Percentiles rank a stretch among this genome's conserved stretches.
These are phyloP conservation scores for Tylopilus vinaceipallidus DNA, from an alignment of 768 basidiomycete genomes.

Conservation along the genomic window DNA sequence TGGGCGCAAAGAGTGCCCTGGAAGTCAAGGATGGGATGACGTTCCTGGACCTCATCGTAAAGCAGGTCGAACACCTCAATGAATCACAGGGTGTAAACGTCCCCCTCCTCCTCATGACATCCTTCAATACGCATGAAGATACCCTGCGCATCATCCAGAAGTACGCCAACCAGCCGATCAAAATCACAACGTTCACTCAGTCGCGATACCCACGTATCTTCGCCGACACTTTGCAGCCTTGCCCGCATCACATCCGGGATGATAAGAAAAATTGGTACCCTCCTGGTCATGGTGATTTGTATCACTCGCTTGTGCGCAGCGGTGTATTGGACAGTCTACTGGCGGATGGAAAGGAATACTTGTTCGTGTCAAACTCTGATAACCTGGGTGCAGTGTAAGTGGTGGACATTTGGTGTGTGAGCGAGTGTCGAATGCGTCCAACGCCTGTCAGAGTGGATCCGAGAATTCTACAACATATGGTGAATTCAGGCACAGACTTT, in stretches of 20 bases:
- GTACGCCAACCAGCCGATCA: slow-evolving; percentile 92
- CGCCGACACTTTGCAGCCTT: slow-evolving; percentile 85
- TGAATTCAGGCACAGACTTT: slow-evolving; percentile 78
- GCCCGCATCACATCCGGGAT: slow-evolving; percentile 70
- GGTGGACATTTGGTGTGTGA: slow-evolving; percentile 1
- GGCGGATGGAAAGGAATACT: slow-evolving; percentile 91
- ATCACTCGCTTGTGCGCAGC: slow-evolving; percentile 87
- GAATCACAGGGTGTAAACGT: slow-evolving; percentile 81
- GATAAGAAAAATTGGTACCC: slow-evolving; percentile 97
- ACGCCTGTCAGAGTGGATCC: slow-evolving; percentile 63
- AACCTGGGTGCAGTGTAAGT: slow-evolving; percentile 89
- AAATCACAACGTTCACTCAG: slow-evolving; percentile 91
- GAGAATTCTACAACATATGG: slow-evolving; percentile 84
- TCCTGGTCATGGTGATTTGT: slow-evolving; percentile 95
- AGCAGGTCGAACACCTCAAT: slow-evolving; percentile 96
- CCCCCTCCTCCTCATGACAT: slow-evolving; percentile 98
- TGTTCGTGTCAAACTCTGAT: slow-evolving; percentile 97
- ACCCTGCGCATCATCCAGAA: slow-evolving; percentile 96
- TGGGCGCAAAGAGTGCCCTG: slow-evolving; percentile 87
- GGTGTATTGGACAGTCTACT: slow-evolving; percentile 89
- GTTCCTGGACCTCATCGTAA: slow-evolving; percentile 91
- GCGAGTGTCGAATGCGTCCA: slow-evolving; percentile 1
- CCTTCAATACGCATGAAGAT: slow-evolving; percentile 97
- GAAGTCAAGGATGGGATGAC: slow-evolving; percentile 98
- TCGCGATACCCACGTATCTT: slow-evolving; percentile 91